Percentiles rank a stretch among this genome's conserved stretches.
Evolutionary conservation across 805 yeast genomes (phyloP).

Genomic region (Candida nanaspora): DNA sequence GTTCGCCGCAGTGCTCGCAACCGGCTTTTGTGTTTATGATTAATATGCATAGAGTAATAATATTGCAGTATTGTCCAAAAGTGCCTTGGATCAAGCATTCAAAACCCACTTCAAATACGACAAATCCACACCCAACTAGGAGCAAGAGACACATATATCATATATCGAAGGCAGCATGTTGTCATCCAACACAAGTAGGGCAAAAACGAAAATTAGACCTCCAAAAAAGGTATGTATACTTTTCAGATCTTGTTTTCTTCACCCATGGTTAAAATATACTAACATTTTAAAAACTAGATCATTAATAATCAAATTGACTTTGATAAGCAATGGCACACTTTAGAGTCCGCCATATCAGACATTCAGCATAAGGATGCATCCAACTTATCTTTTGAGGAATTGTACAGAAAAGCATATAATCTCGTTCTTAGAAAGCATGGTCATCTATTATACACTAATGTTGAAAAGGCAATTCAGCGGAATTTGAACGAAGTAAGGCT

Average conservation of each 20-base stretch:
- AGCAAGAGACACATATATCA: no score
- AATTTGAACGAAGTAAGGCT: constrained; percentile 32
- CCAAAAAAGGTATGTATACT: constrained; percentile 39
- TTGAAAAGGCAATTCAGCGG: constrained; percentile 36
- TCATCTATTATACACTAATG: constrained; percentile 55
- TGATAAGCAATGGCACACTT: constrained; percentile 57
- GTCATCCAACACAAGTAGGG: constrained; percentile 25
- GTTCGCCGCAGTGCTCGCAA: no score
- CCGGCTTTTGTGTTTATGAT: no score
- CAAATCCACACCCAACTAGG: no score
- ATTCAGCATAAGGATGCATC: constrained; percentile 70
- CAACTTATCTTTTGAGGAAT: constrained; percentile 70
- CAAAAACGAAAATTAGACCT: constrained; percentile 57
- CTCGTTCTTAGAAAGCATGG: constrained; percentile 69
- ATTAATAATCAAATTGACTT: constrained; percentile 41
- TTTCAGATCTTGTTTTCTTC: not conserved
- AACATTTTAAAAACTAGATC: no score
- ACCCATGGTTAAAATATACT: no score
- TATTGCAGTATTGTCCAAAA: no score
- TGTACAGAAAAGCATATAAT: constrained; percentile 73
- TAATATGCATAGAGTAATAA: no score
- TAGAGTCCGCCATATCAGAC: constrained; percentile 61
- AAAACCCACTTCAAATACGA: no score
- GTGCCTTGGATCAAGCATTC: no score
- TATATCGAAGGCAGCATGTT: no score